A percentile compares a stretch with the other conserved stretches of the same genome.
Conservation (phyloP, 163 green algal species). For the Chlorella variabilis region DNA sequence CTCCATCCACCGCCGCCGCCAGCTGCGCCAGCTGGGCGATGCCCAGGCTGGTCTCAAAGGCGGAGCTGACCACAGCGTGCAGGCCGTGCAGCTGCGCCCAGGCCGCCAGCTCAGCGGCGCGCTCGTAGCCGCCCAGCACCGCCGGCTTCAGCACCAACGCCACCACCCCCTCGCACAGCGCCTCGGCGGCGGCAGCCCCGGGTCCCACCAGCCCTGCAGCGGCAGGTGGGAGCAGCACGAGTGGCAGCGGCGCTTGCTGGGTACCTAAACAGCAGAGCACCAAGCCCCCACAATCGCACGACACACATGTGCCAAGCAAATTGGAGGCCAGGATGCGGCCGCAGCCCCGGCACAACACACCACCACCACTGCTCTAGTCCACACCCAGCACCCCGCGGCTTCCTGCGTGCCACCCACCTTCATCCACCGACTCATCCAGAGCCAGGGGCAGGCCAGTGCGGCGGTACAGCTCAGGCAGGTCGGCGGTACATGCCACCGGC, state of each 20-base stretch:
- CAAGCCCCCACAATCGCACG: no score
- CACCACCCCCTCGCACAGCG: conserved; percentile 45
- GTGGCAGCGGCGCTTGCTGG: no score
- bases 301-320: no score
- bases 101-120: conserved; percentile 42
- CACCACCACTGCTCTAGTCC: no score
- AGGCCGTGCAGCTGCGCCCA: conserved; percentile 52
- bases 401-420: conserved; percentile 47
- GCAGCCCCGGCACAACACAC: no score
- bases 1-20: conserved; percentile 64
- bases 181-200: not conserved
- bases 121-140: conserved; percentile 75
- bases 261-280: no score
- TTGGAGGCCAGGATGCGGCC: no score
- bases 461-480: conserved; percentile 59
- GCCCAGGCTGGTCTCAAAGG: conserved; percentile 83
- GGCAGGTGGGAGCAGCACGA: no score
- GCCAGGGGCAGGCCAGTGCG: conserved; percentile 66
- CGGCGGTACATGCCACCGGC: conserved; percentile 53
- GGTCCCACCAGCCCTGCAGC: conserved; percentile 18
- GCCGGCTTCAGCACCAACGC: conserved; percentile 84
- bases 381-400: no score
- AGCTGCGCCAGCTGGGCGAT: conserved; percentile 72
- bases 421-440: conserved; percentile 83
- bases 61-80: conserved; percentile 78